phyloP scores from a whole-genome alignment of 306 rosid genomes.

The Trifolium pratense region DNA sequence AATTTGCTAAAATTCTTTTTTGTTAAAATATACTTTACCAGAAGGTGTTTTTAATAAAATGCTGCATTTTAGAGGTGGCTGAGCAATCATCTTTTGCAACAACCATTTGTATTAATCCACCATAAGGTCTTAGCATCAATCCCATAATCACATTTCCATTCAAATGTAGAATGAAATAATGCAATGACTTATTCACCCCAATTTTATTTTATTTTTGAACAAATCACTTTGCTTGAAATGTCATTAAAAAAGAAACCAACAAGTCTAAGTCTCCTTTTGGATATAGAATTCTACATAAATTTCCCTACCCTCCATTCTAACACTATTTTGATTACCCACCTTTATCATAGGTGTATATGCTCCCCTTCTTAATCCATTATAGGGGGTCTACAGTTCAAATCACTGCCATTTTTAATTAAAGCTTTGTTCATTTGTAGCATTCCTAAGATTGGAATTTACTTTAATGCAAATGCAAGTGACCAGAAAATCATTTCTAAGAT shows the following conservation, averaged over 20 bases:
- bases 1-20: no score
- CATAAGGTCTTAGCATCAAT: neutral
- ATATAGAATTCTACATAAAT: neutral
- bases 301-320: neutral
- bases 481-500: slow-evolving; percentile 1
- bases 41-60: no score
- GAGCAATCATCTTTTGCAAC: neutral
- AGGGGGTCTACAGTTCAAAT: neutral
- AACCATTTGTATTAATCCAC: neutral
- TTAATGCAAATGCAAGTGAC: slow-evolving; percentile 11
- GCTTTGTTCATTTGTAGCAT: no score
- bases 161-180: neutral
- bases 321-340: neutral
- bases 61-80: no score
- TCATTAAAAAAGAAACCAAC: neutral
- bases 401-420: neutral
- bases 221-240: neutral
- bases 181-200: neutral
- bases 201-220: neutral
- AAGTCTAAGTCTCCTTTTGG: neutral
- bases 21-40: no score
- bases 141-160: neutral
- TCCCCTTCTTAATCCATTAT: neutral
- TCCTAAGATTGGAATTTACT: no score
- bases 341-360: neutral